Base-by-base conservation (phyloP, 495 filamentous ascomycete genomes). In the Aspergillus sclerotiicarbonarius region DNA sequence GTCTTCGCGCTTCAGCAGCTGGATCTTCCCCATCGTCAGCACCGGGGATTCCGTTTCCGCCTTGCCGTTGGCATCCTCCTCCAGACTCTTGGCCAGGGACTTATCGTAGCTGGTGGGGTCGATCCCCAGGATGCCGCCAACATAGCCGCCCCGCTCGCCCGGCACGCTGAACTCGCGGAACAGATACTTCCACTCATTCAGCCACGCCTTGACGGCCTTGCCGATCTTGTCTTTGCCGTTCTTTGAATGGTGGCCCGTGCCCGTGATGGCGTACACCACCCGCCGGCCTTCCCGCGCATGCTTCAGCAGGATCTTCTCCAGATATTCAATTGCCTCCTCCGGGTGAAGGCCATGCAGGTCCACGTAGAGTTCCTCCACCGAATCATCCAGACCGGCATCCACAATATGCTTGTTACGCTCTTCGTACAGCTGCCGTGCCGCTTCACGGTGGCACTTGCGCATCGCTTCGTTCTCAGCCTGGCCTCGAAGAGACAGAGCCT, bases 151-250 rank as follows among this genome's bases (percentile, higher is more conserved):
- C 32, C 90, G 78, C 66, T 98, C 95, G 2, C 95, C 95, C 3
- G 91, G 90, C 8, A 96, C 93, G 46, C 88, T 92, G 71, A 99
- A 99, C 72, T 99, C 95, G 37, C 92, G 88, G 71, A 91, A 99
- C 0, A 92, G 87, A 63, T 96, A 98, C 58, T 89, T 87, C 92
- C 92, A 96, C 65, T 98, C 93, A 64, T 93, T 93, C 25, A 99
- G 78, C 75, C 95, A 99, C 44, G 78, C 81, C 52, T 93, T 86
- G 60, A 99, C 84, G 8, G 92, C 90, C 76, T 96, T 97, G 59
- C 93, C 93, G 30, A 99, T 88, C 73, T 99, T 99, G 70, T 99
- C 95, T 71, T 97, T 98, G 61, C 94, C 94, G 66, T 96, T 94
- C 78, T 98, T 98, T 62, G 91, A 96, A 68, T 98, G 95, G 65